Evolutionary conservation across 345 rosid genomes (phyloP), one percentile per base, ranked within the genome.

Genomic region (Schrenkiella parvula): DNA sequence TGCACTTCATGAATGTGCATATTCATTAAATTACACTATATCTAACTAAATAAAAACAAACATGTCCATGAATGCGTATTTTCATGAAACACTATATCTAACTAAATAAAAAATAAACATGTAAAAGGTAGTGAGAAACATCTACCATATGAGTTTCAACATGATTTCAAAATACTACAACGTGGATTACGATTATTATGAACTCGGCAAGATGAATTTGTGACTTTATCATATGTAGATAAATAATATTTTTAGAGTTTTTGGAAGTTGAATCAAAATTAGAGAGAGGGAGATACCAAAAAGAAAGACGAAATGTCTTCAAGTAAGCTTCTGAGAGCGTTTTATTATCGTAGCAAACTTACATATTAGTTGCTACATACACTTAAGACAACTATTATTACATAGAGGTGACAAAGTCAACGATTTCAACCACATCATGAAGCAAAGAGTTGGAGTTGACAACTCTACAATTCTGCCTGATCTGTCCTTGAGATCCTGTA

Each of bases 401-500:
- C 55, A 64, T 64, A 18, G 69, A 64, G 56, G 31, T 64, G 19
- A 64, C 43, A 19, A 64, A 64, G 38, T 64, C 66, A 22, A 39
- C 22, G 14, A 41, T 41, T 23, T 60, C 66, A 39, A 23, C 34
- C 28, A 60, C 21, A 64, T 64, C 69, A 6, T 47, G 42, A 43
- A 64, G 56, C 55, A 46, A 8, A 3, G 56, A 64, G 55, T 64
- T 64, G 43, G 67, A 70, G 47, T 57, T 70, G 7, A 47, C 38
- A 11, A 57, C 79, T 76, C 87, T 81, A 71, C 95, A 85, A 43
- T 79, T 82, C 68, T 51, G 56, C 66, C 91, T 70, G 26, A 89
- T 82, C 71, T 89, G 72, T 31, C 95, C 91, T 4, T 64, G 37
- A 4, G 81, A 14, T 19, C 91, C 91, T 0, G 84, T 85, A 25